phyloP scores from a whole-genome alignment of 2,329 filamentous ascomycete species.

The Aotearoamyces nothofagi region DNA sequence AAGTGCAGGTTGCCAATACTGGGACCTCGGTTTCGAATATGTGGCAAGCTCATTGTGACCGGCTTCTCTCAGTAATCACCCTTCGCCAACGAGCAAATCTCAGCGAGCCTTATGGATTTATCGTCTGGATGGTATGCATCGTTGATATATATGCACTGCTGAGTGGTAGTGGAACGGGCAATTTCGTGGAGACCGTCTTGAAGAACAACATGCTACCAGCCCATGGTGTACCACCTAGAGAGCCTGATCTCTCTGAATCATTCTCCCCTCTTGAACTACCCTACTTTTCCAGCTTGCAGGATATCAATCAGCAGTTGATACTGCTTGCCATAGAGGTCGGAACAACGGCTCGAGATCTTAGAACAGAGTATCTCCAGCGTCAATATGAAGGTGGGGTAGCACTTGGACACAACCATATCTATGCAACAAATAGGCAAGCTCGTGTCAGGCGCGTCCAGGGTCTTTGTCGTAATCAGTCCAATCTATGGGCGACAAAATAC shows the following conservation, averaged over 20 bases:
- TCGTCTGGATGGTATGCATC: slow-evolving; percentile 36
- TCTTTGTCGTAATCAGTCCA: too few species aligned
- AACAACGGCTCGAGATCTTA: slow-evolving; percentile 9
- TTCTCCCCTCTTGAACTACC: slow-evolving; percentile 21
- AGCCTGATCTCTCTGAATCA: slow-evolving; percentile 13
- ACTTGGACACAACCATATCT: too few species aligned
- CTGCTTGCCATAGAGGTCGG: slow-evolving; percentile 11
- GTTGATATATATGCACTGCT: slow-evolving; percentile 40
- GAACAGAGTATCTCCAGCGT: slow-evolving; percentile 5
- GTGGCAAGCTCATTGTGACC: slow-evolving; percentile 37
- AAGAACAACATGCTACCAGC: slow-evolving; percentile 30
- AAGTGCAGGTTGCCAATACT: slow-evolving; percentile 26
- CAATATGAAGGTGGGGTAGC: too few species aligned
- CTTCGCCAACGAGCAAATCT: slow-evolving; percentile 28
- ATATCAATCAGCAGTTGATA: slow-evolving; percentile 12
- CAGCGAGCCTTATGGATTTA: slow-evolving; percentile 30
- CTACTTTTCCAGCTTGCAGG: slow-evolving; percentile 10
- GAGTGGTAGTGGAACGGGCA: slow-evolving; percentile 32
- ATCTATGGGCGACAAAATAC: too few species aligned
- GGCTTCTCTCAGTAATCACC: slow-evolving; percentile 31
- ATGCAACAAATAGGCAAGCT: too few species aligned
- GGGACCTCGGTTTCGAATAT: slow-evolving; percentile 30
- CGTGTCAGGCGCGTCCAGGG: too few species aligned
- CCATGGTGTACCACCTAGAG: slow-evolving; percentile 6
- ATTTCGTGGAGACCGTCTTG: slow-evolving; percentile 30